Evolutionary conservation across 768 basidiomycete genomes (phyloP), one percentile per base, ranked within the genome.

Genomic region (Mycena leptocephala): DNA sequence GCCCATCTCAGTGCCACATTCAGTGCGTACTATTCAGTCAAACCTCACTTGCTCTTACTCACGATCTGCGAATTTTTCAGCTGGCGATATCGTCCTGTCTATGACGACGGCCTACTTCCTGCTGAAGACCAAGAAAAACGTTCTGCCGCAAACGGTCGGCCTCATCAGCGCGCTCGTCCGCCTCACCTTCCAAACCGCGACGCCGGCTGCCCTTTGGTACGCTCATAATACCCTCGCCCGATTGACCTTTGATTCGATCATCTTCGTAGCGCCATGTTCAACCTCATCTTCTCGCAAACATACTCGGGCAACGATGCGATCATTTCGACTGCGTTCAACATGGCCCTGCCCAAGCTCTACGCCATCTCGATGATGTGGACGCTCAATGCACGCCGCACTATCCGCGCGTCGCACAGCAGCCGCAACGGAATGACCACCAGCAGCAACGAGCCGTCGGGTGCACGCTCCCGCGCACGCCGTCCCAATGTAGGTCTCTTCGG

Each of bases 281-380:
- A 85, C 68, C 78, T 86, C 32, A 80, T 85, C 22, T 84, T 85
- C 56, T 84, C 85, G 16, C 84, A 85, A 78, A 46, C 82, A 4
- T 82, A 82, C 61, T 30, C 73, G 8, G 79, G 81, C 3, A 53
- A 78, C 13, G 62, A 76, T 8, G 81, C 72, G 18, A 76, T 85
- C 43, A 80, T 84, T 4, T 82, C 82, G 2, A 81, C 80, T 4
- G 83, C 78, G 3, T 84, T 85, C 66, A 85, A 85, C 64, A 78
- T 79, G 74, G 72, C 78, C 14, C 74, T 85, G 11, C 84, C 85
- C 14, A 86, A 84, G 53, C 73, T 86, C 20, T 86, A 85, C 62
- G 85, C 83, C 5, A 79, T 84, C 43, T 84, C 83, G 2, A 86
- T 86, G 85, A 84, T 86, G 84, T 86, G 84, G 84, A 84, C 84